These are phyloP conservation scores for Agaricus bisporus DNA, from an alignment of 768 basidiomycete genomes.

Conservation along the genomic window DNA sequence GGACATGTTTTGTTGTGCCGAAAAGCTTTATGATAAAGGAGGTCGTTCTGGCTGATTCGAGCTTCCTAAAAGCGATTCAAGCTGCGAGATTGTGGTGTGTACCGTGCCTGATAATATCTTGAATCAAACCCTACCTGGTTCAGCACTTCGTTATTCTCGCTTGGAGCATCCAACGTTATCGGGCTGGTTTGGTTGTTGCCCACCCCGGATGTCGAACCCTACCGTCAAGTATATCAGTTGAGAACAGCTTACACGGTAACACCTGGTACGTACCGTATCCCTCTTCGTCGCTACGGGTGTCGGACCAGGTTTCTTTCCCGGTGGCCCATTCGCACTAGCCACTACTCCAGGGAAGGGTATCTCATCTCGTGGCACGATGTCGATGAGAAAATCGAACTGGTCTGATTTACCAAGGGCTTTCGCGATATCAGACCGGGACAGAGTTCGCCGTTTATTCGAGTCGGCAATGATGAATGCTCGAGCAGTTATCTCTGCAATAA, in stretches of 20 bases:
- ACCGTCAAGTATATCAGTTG: not conserved
- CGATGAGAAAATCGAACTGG: constrained; percentile 97
- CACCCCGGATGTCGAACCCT: constrained; percentile 1
- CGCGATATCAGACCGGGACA: constrained; percentile 90
- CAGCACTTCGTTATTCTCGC: constrained; percentile 3
- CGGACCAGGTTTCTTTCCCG: constrained; percentile 8
- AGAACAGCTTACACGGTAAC: not conserved
- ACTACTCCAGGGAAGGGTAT: constrained; percentile 26
- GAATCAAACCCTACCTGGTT: constrained; percentile 5
- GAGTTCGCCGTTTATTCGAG: constrained; percentile 92
- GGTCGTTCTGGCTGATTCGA: constrained; percentile 4
- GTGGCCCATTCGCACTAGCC: constrained; percentile 5
- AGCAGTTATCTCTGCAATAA: constrained; percentile 95
- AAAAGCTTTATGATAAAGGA: not conserved
- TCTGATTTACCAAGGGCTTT: constrained; percentile 90
- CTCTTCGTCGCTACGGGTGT: constrained; percentile 4
- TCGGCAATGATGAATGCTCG: constrained; percentile 95
- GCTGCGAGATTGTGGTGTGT: not conserved
- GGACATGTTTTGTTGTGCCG: too few relatives aligned
- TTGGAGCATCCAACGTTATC: not conserved
- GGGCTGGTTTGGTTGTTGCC: constrained; percentile 1
- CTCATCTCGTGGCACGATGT: constrained; percentile 89
- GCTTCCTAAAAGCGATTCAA: constrained; percentile 4
- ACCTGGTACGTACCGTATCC: constrained; percentile 1
- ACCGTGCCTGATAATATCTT: not conserved